These are phyloP conservation scores for Kwoniella pini DNA, from an alignment of 768 basidiomycete genomes.

Conservation along the genomic window DNA sequence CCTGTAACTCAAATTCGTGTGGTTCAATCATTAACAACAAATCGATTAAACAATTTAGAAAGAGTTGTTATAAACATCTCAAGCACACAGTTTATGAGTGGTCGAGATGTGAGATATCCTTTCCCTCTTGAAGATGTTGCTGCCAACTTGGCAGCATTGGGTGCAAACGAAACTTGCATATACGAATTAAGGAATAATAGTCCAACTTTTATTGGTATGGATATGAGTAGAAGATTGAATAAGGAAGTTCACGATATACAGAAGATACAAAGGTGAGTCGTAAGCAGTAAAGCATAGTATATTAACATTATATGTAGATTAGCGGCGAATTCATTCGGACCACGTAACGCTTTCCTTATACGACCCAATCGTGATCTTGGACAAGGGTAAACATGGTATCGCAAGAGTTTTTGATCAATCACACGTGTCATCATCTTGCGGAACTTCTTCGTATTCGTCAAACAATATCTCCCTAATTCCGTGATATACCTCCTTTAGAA, in stretches of 20 bases:
- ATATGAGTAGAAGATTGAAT: slow-evolving; percentile 10
- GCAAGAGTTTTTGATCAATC: no score
- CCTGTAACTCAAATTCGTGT: background rate
- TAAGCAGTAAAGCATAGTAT: no score
- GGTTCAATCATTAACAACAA: background rate
- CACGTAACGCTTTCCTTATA: no score
- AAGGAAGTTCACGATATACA: slow-evolving; percentile 6
- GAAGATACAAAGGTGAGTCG: slow-evolving; percentile 12
- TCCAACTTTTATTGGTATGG: slow-evolving; percentile 4
- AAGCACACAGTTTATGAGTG: background rate
- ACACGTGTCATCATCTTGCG: no score
- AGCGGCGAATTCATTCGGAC: no score
- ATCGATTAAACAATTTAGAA: background rate
- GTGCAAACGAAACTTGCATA: background rate
- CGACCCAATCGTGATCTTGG: no score
- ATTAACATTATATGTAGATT: no score
- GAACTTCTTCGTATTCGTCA: slow-evolving; percentile 30
- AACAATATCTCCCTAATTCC: slow-evolving; percentile 37
- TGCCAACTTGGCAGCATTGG: slow-evolving; percentile 4
- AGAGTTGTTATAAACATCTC: background rate
- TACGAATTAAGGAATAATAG: slow-evolving; percentile 14
- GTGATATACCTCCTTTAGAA: slow-evolving; percentile 46
- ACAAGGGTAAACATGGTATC: no score
- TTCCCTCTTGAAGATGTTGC: slow-evolving; percentile 14
- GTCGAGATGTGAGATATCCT: background rate